phyloP scores from a whole-genome alignment of 177 flowering plant species.

The Vitis hybrid region DNA sequence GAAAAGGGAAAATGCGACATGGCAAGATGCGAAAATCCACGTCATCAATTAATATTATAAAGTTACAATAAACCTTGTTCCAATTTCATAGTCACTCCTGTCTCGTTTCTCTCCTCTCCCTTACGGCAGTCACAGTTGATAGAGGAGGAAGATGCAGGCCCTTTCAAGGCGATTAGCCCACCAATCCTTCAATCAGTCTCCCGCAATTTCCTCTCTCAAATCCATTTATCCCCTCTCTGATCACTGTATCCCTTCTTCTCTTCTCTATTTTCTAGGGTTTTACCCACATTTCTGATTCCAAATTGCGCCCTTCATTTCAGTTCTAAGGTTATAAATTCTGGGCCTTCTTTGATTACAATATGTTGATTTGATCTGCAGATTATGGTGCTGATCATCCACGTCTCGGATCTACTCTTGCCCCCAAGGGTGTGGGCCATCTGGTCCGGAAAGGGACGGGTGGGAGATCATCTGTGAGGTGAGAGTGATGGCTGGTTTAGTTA shows the following conservation, averaged over 20 bases:
- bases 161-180: constrained; percentile 50
- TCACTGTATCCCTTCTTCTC: constrained; percentile 27
- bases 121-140: neutral
- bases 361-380: constrained; percentile 34
- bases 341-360: neutral
- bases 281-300: neutral
- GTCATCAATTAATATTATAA: no score
- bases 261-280: constrained; percentile 12
- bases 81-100: neutral
- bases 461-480: constrained; percentile 95
- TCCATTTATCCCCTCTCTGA: constrained; percentile 42
- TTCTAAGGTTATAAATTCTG: neutral
- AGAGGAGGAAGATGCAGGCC: constrained; percentile 58
- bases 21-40: no score
- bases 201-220: constrained; percentile 46
- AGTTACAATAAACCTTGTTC: no score
- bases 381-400: constrained; percentile 62
- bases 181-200: constrained; percentile 27
- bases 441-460: constrained; percentile 98
- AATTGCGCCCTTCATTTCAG: neutral
- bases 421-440: constrained; percentile 67
- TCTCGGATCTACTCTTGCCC: constrained; percentile 58
- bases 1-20: no score
- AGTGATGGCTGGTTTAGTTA: neutral
- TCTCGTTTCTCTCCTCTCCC: constrained; percentile 8